A percentile compares a stretch with the other conserved stretches of the same genome.
Evolutionary conservation across 2,329 filamentous ascomycete genomes (phyloP).

Genomic region (Gliomastix tumulicola): DNA sequence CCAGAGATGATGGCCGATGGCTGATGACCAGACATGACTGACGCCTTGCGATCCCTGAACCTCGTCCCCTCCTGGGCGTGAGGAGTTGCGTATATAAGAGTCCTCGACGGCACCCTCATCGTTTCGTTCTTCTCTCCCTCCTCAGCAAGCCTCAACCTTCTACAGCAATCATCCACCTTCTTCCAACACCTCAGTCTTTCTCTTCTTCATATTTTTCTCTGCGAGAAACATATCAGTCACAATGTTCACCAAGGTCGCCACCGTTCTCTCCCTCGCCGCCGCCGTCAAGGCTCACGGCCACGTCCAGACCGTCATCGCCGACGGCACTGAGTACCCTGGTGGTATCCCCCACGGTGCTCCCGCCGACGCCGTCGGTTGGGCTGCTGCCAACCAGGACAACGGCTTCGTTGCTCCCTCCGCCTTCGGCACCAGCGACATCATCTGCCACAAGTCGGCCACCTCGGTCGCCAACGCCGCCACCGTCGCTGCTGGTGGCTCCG

Average conservation of each 20-base stretch:
- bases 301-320: constrained; percentile 13
- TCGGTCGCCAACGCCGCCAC: constrained; percentile 28
- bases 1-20: too few species aligned
- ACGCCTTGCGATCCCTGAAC: too few species aligned
- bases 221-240: constrained; percentile 2
- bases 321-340: constrained; percentile 20
- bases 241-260: constrained; percentile 10
- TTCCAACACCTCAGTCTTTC: neutral
- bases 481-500: constrained; percentile 50
- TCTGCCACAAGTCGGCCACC: constrained; percentile 36
- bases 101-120: too few species aligned
- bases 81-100: too few species aligned
- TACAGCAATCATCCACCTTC: too few species aligned
- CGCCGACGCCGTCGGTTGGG: constrained; percentile 23
- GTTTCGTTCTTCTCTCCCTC: too few species aligned
- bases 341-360: constrained; percentile 17
- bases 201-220: neutral
- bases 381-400: constrained; percentile 25
- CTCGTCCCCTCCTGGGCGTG: too few species aligned
- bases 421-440: constrained; percentile 32
- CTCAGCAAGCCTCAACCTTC: too few species aligned
- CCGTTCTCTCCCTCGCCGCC: constrained; percentile 12
- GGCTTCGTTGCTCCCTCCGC: constrained; percentile 38
- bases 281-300: constrained; percentile 20
- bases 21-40: too few species aligned